Base-by-base conservation (phyloP, 139 green algal species). In the Nannochloris sp. region DNA sequence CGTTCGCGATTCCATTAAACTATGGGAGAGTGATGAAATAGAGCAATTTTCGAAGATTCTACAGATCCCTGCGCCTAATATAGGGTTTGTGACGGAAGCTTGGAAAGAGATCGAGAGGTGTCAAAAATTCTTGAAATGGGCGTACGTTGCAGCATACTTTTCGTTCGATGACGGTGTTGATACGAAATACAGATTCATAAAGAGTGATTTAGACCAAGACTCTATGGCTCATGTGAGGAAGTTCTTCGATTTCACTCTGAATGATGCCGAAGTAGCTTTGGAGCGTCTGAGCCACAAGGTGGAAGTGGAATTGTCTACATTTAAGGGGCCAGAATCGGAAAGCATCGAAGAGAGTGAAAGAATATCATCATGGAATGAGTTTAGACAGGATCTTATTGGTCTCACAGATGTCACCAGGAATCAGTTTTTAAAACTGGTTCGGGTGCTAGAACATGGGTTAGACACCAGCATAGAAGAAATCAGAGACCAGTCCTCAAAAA, bases 111-210 rank as follows among this genome's bases (percentile, higher is more conserved):
- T 94, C 43, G 76, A 96, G 17, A 84, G 96, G 57, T 98, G 93
- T 81, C 77, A 91, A 23, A 83, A 91, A 43, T 84, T 96, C n/a
- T 79, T 99, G 12, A 98, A 96, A 79, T 99, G 93, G 89, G 96
- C 92, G 43, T 98, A 98, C 69, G 85, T 87, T 11, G 94, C 88
- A 55, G 92, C 91, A 13, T 97, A 90, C 78, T 97, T 96, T 80
- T 69, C 65, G 36, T 95, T 91, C 68, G 77, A 74, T 28, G 76
- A 87, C 16, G 29, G 65, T 26, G 73, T 73, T 11, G 50, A 29
- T 11, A 62, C 23, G 23, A 33, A 17, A 59, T 17, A 59, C 20
- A 20, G 23, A 40, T 20, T 59, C 0, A 33, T 28, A 59, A 28
- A 59, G 20, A 59, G 25, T 11, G 6, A 28, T 25, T 59, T 59